Percentiles rank a stretch among this genome's conserved stretches.
phyloP scores from a whole-genome alignment of 169 alveolate genomes.

The Plasmodium gonderi region DNA sequence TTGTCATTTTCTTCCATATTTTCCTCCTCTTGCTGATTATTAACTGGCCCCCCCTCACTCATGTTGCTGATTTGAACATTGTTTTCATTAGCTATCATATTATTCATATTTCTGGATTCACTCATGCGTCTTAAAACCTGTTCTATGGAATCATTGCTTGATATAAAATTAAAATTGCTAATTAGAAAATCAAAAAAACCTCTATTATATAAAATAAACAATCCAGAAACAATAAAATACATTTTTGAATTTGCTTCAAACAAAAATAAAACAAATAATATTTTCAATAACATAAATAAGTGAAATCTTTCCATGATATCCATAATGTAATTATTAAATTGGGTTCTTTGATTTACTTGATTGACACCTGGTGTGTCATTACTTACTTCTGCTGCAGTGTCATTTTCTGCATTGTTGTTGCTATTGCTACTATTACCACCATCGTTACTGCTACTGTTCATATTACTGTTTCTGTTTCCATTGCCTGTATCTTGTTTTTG shows the following conservation, averaged over 20 bases:
- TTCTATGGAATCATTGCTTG: constrained; percentile 64
- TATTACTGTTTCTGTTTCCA: background rate
- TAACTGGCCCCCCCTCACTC: background rate
- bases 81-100: background rate
- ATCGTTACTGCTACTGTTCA: background rate
- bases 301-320: constrained; percentile 46
- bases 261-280: constrained; percentile 62
- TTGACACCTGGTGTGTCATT: background rate
- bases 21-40: background rate
- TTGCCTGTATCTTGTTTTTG: background rate
- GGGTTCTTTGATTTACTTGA: constrained; percentile 15
- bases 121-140: constrained; percentile 67
- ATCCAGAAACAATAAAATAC: constrained; percentile 43
- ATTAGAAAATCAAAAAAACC: constrained; percentile 56
- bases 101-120: constrained; percentile 48
- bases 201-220: constrained; percentile 56
- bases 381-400: background rate
- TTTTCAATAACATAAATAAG: constrained; percentile 41
- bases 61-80: background rate
- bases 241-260: constrained; percentile 56
- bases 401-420: background rate
- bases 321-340: constrained; percentile 43
- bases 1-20: background rate
- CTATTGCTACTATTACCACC: background rate
- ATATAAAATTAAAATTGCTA: constrained; percentile 47